These are phyloP conservation scores for Metschnikowia bowlesiae DNA, from an alignment of 805 yeast species.

Conservation along the genomic window DNA sequence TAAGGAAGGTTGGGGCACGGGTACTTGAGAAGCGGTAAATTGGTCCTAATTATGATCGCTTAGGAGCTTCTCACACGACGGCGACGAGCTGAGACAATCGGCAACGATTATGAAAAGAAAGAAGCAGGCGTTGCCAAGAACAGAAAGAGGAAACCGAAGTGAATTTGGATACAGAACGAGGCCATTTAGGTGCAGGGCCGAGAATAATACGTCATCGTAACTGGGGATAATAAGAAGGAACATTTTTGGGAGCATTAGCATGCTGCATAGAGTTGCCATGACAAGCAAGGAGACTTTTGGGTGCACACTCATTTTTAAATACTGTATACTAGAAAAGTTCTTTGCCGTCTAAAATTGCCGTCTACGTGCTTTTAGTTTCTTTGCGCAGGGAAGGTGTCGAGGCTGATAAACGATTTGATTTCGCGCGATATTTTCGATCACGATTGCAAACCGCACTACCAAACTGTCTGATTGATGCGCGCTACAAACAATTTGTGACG, in stretches of 20 bases:
- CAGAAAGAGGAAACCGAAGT: neutral
- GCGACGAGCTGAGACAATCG: neutral
- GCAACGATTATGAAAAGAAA: neutral
- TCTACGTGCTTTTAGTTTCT: neutral
- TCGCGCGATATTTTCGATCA: neutral
- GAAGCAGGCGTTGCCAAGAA: neutral
- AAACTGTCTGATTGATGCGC: neutral
- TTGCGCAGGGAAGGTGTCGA: neutral
- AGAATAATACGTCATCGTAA: slow-evolving; percentile 3
- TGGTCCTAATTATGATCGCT: neutral
- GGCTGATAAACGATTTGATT: neutral
- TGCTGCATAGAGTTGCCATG: neutral
- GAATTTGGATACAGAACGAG: slow-evolving; percentile 3
- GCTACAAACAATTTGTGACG: neutral
- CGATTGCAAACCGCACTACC: neutral
- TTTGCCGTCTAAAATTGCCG: slow-evolving; percentile 1
- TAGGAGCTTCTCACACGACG: neutral
- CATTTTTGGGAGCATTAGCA: neutral
- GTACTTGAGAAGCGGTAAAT: neutral
- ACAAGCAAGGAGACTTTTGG: neutral
- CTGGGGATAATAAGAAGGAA: slow-evolving; percentile 1
- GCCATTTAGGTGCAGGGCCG: slow-evolving; percentile 2
- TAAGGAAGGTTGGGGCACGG: neutral
- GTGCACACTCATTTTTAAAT: neutral
- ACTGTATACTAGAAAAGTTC: slow-evolving; percentile 1